Conservation (phyloP, 306 rosid species). For the Vicia faba region DNA sequence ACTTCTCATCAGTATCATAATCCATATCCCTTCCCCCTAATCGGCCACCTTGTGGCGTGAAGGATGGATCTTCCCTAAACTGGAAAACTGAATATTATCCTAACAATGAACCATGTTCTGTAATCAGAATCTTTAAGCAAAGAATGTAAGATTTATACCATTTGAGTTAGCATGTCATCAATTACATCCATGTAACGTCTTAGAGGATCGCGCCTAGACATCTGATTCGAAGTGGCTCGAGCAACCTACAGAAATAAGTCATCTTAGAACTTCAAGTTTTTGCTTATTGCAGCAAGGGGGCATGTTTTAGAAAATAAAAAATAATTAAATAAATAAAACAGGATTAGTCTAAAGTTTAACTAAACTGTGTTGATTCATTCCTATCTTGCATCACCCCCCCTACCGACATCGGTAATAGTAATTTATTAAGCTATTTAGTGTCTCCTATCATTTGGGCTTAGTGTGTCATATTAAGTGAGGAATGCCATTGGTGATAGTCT, state of each 20-base stretch:
- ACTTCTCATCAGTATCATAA: constrained; percentile 96
- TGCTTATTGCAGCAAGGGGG: neutral
- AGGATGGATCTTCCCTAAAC: constrained; percentile 91
- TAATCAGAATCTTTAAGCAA: constrained; percentile 24
- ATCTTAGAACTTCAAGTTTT: constrained; percentile 7
- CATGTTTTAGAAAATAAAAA: constrained; percentile 1
- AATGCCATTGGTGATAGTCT: neutral
- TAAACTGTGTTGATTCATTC: constrained; percentile 6
- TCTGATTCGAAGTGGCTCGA: constrained; percentile 95
- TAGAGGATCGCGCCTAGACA: constrained; percentile 92
- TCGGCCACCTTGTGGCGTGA: constrained; percentile 94
- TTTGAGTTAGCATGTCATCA: constrained; percentile 71
- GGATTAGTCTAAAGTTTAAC: constrained; percentile 23
- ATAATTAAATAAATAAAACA: too few relatives aligned
- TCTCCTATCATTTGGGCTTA: neutral
- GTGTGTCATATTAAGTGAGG: neutral
- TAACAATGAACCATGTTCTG: constrained; percentile 24
- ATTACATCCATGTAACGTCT: constrained; percentile 89
- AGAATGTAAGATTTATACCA: constrained; percentile 57
- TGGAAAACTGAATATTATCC: constrained; percentile 43
- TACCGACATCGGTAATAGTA: neutral
- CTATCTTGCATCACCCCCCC: constrained; percentile 24
- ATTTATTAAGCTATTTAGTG: constrained; percentile 3
- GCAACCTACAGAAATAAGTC: constrained; percentile 65
- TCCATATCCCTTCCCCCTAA: constrained; percentile 94